Base-by-base conservation (phyloP, 306 rosid species). In the Fragaria nilgerrensis region DNA sequence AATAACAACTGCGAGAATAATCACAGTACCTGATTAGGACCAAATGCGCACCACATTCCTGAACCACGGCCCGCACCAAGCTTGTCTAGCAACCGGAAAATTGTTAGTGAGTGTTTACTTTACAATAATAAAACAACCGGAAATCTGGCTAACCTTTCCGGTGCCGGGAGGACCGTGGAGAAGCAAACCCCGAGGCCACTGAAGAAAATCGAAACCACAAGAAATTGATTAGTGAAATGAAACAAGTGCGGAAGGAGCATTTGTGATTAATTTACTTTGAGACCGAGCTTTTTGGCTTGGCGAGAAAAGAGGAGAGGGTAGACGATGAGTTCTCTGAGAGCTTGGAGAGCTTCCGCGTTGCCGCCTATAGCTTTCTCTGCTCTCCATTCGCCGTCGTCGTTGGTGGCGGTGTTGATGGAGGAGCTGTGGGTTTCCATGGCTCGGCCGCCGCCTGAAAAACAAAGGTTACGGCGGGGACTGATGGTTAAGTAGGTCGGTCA, bases 111-210 rank as follows among this genome's bases (percentile, higher is more conserved):
- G 63, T 39, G 8, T 39, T 39, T 32, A 32, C 34, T 32, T 32
- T 2, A 32, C 34, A 2, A 32, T 29, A 29, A 29, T 32, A 32
- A 32, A 39, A 39, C 44, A 7, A 7, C 10, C 1, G 39, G 7
- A 4, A 5, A 36, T 36, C 39, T 5, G 7, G 39, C 39, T 36
- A 36, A 39, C 98, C 96, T 94, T 94, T 77, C 98, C 97, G 1
- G 96, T 92, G 77, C 98, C 92, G 10, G 96, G 98, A 79, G 97
- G 96, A 68, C 98, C 98, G 14, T 94, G 88, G 68, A 94, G 81
- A 52, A 92, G 87, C 84, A 94, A 83, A 49, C 98, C 97, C 44
- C 94, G 86, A 9, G 95, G 91, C 94, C 94, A 94, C 97, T 92
- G 88, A 74, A 81, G 76, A 27, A 77, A 84, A 84, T 13, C 63